Conservation (phyloP, 495 filamentous ascomycete species). For the Aspergillus indologenus region DNA sequence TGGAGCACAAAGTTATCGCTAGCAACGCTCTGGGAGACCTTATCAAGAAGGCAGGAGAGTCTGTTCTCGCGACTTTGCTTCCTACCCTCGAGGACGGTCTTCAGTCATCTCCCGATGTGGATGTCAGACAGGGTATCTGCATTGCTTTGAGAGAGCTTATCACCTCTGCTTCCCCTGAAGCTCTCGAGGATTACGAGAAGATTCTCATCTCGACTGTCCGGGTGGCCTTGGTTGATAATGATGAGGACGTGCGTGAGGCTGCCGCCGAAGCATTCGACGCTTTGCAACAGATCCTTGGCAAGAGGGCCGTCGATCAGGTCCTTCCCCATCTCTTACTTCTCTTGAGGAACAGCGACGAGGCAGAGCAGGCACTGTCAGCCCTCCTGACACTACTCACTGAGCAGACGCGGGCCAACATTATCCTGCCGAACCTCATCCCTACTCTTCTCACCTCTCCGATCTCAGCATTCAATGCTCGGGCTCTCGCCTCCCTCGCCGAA, state of each 20-base stretch:
- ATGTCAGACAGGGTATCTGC: slow-evolving; percentile 96
- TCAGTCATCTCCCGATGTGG: slow-evolving; percentile 81
- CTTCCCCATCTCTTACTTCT: slow-evolving; percentile 87
- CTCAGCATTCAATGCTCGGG: slow-evolving; percentile 87
- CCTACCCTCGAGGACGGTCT: slow-evolving; percentile 92
- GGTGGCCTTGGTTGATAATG: slow-evolving; percentile 84
- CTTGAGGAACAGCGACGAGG: slow-evolving; percentile 77
- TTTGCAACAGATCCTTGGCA: slow-evolving; percentile 88
- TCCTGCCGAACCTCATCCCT: slow-evolving; percentile 91
- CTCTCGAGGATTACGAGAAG: slow-evolving; percentile 91
- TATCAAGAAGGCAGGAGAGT: slow-evolving; percentile 93
- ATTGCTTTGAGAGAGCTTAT: slow-evolving; percentile 93
- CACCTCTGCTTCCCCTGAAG: slow-evolving; percentile 81
- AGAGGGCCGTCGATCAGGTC: slow-evolving; percentile 90
- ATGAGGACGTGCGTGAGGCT: slow-evolving; percentile 88
- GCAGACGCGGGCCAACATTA: slow-evolving; percentile 89
- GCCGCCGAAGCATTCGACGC: slow-evolving; percentile 97
- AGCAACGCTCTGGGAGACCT: slow-evolving; percentile 94
- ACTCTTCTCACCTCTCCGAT: slow-evolving; percentile 89
- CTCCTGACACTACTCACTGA: slow-evolving; percentile 91
- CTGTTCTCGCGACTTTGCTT: slow-evolving; percentile 80
- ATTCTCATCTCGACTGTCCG: slow-evolving; percentile 91
- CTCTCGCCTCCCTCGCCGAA: slow-evolving; percentile 85
- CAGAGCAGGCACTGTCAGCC: slow-evolving; percentile 87
- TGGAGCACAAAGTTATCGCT: slow-evolving; percentile 98